Base-by-base conservation (phyloP, 1,284 basidiomycete species). In the Trichosporon inkin region DNA sequence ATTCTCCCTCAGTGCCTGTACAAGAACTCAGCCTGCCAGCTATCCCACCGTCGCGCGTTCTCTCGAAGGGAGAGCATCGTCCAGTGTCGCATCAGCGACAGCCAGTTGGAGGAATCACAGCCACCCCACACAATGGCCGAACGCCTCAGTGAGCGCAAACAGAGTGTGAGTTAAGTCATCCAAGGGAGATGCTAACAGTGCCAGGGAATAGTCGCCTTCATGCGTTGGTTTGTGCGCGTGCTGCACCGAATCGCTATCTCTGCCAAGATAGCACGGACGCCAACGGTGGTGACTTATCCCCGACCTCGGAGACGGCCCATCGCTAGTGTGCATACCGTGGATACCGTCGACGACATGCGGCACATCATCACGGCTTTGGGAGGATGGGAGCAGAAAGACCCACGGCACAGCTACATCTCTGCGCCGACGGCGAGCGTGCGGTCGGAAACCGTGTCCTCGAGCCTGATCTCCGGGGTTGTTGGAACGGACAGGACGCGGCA, bases 341-440 rank as follows among this genome's bases (percentile, higher is more conserved):
- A 69, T 54, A 66, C 67, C 19, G 55, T 68, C 24, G 68, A 62
- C 24, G 62, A 64, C 53, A 63, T 62, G 58, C 62, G 69, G 53
- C 55, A 55, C 20, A 56, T 37, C 16, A 62, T 71, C 11, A 56
- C 66, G 6, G 63, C 65, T 0, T 62, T 69, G 63, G 69, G 68
- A 22, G 69, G 69, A 14, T 71, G 69, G 69, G 41, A 67, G 44
- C 22, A 22, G 64, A 16, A 28, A 14, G 44, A 28, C 6, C n/a
- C 22, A 16, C 22, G 24, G 13, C 28, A 32, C 44, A 32, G 14
- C 14, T 28, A 8, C 8, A 8, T 32, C 28, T 32, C 36, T 4
- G 3, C 11, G 36, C 16, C 13, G 6, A n/a, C 36, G 36, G 36
- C 4, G 36, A 38, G 36, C 28, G 28, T 32, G 28, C 8, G 5